phyloP scores from a whole-genome alignment of 306 rosid species.

The Vachellia pachyceras region DNA sequence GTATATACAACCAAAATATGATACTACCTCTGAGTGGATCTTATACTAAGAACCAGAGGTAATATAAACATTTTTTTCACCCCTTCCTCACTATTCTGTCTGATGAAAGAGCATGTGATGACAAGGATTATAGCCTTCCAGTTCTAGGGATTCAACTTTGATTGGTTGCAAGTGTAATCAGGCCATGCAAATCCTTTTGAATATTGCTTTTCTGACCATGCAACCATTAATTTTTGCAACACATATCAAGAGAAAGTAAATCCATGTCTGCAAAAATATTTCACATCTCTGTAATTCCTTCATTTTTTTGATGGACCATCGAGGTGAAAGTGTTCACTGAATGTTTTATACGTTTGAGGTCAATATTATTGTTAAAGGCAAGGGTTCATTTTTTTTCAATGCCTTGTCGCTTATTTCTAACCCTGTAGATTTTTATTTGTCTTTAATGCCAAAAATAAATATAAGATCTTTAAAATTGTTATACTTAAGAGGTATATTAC shows the following conservation, averaged over 20 bases:
- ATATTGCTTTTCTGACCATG: conserved; percentile 12
- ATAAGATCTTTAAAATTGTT: too few relatives aligned
- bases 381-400: too few relatives aligned
- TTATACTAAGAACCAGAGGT: too few relatives aligned
- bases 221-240: not conserved
- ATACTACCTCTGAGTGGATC: too few relatives aligned
- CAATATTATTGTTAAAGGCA: too few relatives aligned
- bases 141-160: not conserved
- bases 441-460: too few relatives aligned
- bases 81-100: not conserved
- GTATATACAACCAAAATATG: conserved; percentile 18
- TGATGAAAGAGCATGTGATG: not conserved
- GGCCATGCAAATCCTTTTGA: conserved; percentile 16
- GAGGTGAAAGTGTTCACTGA: not conserved
- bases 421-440: too few relatives aligned
- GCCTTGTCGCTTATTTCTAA: too few relatives aligned
- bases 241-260: not conserved
- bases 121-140: not conserved
- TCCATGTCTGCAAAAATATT: not conserved
- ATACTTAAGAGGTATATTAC: too few relatives aligned
- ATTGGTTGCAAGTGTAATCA: conserved; percentile 11
- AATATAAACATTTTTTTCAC: too few relatives aligned
- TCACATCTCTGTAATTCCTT: not conserved
- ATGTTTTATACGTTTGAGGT: too few relatives aligned
- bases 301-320: conserved; percentile 9